These are phyloP conservation scores for Phytophthora cajani DNA, from an alignment of 352 stramenopile genomes.

Conservation along the genomic window DNA sequence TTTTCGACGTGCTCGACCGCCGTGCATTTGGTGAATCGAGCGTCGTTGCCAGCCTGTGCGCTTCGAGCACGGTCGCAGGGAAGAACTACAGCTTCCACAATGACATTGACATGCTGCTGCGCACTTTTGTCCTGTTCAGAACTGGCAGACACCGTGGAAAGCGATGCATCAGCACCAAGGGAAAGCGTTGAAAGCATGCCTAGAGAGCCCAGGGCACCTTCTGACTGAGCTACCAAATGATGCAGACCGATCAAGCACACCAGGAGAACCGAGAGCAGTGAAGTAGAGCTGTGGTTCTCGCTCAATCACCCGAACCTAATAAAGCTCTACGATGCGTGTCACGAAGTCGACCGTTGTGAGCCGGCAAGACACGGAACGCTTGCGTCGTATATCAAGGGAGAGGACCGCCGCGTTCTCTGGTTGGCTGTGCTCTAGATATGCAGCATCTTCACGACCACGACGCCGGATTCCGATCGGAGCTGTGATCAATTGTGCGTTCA, in stretches of 20 bases:
- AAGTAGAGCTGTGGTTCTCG: slow-evolving; percentile 31
- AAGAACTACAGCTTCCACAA: slow-evolving; percentile 32
- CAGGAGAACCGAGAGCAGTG: slow-evolving; percentile 14
- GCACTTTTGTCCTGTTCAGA: slow-evolving; percentile 5
- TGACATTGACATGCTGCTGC: slow-evolving; percentile 23
- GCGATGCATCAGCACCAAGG: neutral
- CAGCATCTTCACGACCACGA: slow-evolving; percentile 23
- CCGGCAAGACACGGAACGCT: slow-evolving; percentile 20
- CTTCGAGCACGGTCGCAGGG: slow-evolving; percentile 15
- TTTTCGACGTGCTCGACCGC: slow-evolving; percentile 22
- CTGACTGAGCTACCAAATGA: slow-evolving; percentile 15
- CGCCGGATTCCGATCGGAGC: slow-evolving; percentile 1
- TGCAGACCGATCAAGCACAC: slow-evolving; percentile 9
- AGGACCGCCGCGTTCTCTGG: slow-evolving; percentile 13
- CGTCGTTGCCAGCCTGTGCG: slow-evolving; percentile 12
- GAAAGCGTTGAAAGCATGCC: slow-evolving; percentile 1
- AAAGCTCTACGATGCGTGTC: slow-evolving; percentile 30
- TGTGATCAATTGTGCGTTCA: slow-evolving; percentile 13
- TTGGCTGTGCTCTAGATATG: slow-evolving; percentile 18
- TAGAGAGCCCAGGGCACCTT: slow-evolving; percentile 10
- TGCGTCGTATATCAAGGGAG: slow-evolving; percentile 9
- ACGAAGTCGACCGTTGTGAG: slow-evolving; percentile 33
- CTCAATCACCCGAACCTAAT: slow-evolving; percentile 33
- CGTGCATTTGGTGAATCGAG: neutral
- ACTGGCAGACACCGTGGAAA: slow-evolving; percentile 19